Evolutionary conservation across 225 moss, liverwort and hornwort species (phyloP), one percentile per base, ranked within the genome.

Genomic region (Climacium dendroides): DNA sequence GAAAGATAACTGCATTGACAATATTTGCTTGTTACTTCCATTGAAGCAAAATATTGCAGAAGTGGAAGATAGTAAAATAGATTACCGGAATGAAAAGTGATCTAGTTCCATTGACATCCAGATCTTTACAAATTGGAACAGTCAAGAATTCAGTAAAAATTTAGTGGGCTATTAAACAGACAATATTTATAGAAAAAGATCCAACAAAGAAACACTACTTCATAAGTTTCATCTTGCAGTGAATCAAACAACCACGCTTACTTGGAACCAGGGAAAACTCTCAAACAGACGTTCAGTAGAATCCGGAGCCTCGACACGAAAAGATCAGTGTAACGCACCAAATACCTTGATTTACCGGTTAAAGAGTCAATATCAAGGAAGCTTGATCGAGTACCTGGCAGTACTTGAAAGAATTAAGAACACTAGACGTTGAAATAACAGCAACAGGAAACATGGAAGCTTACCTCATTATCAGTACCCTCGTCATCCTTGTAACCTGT

Each of bases 401-500:
- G 29, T 10, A 52, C 39, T 29, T 75, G 19, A 23, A 28, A 53
- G 43, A 54, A 11, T 25, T 29, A 28, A 66, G 39, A 63, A 62
- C 58, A n/a, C 41, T 43, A 35, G 41, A 34, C 23, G 64, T 30
- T 23, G 25, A 80, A 77, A 83, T 22, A 34, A 55, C 39, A 79
- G 41, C 25, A 86, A 74, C 41, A 65, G n/a, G 54, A 65, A 60
- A 43, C 35, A 34, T 72, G 29, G 32, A 50, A 37, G 86, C 81
- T 43, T 78, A 93, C 93, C 91, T 94, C 94, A 62, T 93, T 94
- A 35, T 94, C 94, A 76, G 89, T 93, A 69, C 92, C 90, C 79
- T 94, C 94, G 78, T 93, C 93, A 62, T 91, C 92, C 89, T 89
- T 94, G 87, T 93, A 94, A 73, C 91, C 91, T 81, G 90, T 93